These are phyloP conservation scores for Myochromella boudieri DNA, from an alignment of 768 basidiomycete genomes.

Conservation along the genomic window DNA sequence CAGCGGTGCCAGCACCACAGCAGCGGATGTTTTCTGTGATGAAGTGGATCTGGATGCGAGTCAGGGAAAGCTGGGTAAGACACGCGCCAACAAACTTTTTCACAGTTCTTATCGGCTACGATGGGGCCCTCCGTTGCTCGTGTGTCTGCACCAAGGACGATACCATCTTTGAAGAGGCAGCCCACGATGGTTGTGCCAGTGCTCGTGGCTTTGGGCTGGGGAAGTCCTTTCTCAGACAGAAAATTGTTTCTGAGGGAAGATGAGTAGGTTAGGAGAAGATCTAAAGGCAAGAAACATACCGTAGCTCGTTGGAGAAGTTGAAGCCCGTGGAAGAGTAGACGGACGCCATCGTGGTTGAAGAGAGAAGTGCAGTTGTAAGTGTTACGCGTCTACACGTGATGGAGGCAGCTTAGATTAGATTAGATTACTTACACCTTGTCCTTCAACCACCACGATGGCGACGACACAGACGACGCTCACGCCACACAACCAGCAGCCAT, in stretches of 20 bases:
- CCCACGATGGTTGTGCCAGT: conserved; percentile 99
- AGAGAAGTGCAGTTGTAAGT: background rate
- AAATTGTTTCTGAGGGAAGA: conserved; percentile 63
- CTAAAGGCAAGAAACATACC: conserved; percentile 36
- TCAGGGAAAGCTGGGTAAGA: background rate
- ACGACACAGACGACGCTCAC: conserved; percentile 75
- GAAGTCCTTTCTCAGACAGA: conserved; percentile 66
- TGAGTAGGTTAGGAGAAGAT: background rate
- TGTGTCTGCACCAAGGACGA: conserved; percentile 95
- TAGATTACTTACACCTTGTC: conserved; percentile 2
- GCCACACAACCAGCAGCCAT: conserved; percentile 75
- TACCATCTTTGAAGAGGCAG: conserved; percentile 88
- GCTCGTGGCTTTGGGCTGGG: conserved; percentile 81
- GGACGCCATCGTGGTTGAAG: conserved; percentile 40
- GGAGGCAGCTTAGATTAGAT: conserved; percentile 21
- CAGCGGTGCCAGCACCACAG: conserved; percentile 99
- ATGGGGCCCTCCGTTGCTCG: conserved; percentile 93
- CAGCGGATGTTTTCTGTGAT: conserved; percentile 94
- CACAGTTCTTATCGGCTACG: conserved; percentile 99
- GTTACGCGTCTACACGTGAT: conserved; percentile 31
- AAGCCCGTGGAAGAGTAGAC: conserved; percentile 61
- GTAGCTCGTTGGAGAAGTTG: conserved; percentile 73
- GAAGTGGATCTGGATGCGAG: conserved; percentile 80
- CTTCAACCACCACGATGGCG: conserved; percentile 27
- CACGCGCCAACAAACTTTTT: conserved; percentile 67